Evolutionary conservation across 805 yeast species (phyloP).

Genomic region (Metschnikowia dekortorum): DNA sequence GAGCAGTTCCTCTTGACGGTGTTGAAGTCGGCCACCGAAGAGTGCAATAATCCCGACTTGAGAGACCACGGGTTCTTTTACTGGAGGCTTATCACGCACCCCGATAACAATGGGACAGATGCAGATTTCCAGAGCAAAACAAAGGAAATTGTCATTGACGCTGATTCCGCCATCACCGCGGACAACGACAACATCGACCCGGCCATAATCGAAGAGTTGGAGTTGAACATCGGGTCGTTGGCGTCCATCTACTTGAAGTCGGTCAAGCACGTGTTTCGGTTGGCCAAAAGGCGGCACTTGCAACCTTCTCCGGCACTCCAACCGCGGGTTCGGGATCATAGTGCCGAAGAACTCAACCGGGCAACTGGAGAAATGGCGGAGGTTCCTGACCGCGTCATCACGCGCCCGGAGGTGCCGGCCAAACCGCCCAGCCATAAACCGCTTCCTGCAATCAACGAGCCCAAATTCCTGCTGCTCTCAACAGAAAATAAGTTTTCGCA

Average conservation of each 20-base stretch:
- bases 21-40: conserved; percentile 68
- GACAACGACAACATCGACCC: conserved; percentile 71
- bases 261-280: conserved; percentile 71
- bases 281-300: conserved; percentile 49
- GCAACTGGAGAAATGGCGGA: conserved; percentile 13
- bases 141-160: conserved; percentile 52
- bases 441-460: conserved; percentile 7
- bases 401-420: not conserved
- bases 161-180: conserved; percentile 58
- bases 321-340: conserved; percentile 12
- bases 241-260: conserved; percentile 85
- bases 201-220: conserved; percentile 70
- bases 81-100: conserved; percentile 66
- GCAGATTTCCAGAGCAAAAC: conserved; percentile 38
- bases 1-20: conserved; percentile 55
- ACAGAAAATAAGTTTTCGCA: conserved; percentile 18
- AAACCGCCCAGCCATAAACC: conserved; percentile 5
- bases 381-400: conserved; percentile 1
- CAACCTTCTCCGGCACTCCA: conserved; percentile 44
- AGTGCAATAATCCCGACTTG: conserved; percentile 74
- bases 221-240: conserved; percentile 73
- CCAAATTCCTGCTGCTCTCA: not conserved
- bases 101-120: conserved; percentile 22
- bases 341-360: conserved; percentile 2
- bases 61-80: conserved; percentile 83